Base-by-base conservation (phyloP, 1,284 basidiomycete genomes). In the Sutorius eximius region DNA sequence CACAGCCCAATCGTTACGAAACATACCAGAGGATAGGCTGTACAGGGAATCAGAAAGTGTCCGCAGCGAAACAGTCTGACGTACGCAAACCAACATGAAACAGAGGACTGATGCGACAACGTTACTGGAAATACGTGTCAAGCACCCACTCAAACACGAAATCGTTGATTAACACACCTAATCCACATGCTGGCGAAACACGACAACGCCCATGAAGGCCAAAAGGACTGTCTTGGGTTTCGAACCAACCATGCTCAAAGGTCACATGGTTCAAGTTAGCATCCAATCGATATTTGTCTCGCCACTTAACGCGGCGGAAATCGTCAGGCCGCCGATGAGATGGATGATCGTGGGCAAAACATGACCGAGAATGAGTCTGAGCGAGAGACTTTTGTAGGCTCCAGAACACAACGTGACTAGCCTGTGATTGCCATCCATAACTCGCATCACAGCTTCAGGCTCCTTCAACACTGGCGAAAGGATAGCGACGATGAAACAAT, bases 161-260 rank as follows among this genome's bases (percentile, higher is more conserved):
- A 57, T 11, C 34, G 37, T 46, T 15, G 33, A 69, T n/a, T n/a
- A 15, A 71, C 78, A 54, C 70, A 92, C 82, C 87, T 90, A 66
- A 99, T 98, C 97, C 95, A 99, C 97, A 98, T 99, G 71, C 91
- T 94, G 2, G 96, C 95, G 69, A 99, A 99, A 68, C 95, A 98
- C 1, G 95, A 91, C 5, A n/a, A 99, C 95, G 38, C 81, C 85
- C 97, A 99, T 99, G 73, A 98, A 93, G 0, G 94, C 91, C 37
- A 99, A 81, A 16, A 99, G 77, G 2, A 99, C 95, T 0, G 83
- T 85, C 61, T 85, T 87, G 0, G 95, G 97, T 53, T 82, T 82
- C 8, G 92, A 90, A 1, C 97, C 96, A 3, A 97, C 97, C 45
- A 97, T 76, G 62, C 87, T 89, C 45, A 99, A 82, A 34, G 99